Evolutionary conservation across 2,329 filamentous ascomycete genomes (phyloP).

Genomic region (Teratosphaeriaceae sp.): DNA sequence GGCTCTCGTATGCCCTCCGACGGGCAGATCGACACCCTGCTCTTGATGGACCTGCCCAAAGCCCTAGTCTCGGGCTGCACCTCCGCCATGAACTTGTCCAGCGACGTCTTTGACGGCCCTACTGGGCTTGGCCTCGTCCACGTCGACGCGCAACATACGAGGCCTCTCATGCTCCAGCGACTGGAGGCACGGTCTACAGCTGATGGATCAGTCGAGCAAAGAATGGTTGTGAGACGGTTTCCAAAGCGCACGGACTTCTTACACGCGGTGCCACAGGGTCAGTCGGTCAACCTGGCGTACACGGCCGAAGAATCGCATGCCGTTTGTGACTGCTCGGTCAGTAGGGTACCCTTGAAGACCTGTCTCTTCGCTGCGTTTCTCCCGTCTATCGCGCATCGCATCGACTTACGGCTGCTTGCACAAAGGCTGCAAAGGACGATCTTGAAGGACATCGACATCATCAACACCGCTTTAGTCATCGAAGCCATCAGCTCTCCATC

Average conservation of each 20-base stretch:
- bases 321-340: conserved; percentile 40
- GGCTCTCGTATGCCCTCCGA: not conserved
- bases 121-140: not conserved
- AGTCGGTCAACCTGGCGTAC: conserved; percentile 22
- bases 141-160: not conserved
- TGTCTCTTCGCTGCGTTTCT: conserved; percentile 54
- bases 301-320: conserved; percentile 45
- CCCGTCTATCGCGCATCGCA: conserved; percentile 64
- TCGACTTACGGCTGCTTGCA: conserved; percentile 60
- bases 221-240: conserved; percentile 29
- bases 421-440: conserved; percentile 51
- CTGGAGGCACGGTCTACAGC: not conserved
- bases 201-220: not conserved
- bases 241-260: conserved; percentile 56
- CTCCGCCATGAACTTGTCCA: too few species aligned
- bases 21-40: not conserved
- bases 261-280: conserved; percentile 30
- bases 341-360: conserved; percentile 40
- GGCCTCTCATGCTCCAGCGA: not conserved
- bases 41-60: not conserved
- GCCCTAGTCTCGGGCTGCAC: too few species aligned
- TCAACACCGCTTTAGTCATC: conserved; percentile 51
- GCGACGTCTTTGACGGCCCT: too few species aligned
- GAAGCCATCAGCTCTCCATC: conserved; percentile 64
- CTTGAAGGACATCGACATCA: conserved; percentile 45